Evolutionary conservation across 1,139 yeast species (phyloP), one percentile per base, ranked within the genome.

Genomic region (Sugiyamaella neomexicana): DNA sequence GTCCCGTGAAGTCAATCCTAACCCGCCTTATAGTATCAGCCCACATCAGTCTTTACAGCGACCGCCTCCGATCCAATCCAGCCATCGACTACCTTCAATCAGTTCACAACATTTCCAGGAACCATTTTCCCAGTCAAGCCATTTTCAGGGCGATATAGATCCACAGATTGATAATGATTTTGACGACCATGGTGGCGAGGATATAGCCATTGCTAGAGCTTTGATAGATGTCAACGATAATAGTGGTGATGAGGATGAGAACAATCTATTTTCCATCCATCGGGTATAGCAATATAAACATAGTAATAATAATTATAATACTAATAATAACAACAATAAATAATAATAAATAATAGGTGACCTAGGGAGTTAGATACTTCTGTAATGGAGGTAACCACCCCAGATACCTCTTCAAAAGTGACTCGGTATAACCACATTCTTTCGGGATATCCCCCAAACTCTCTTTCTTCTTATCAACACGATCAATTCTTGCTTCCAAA

Each of bases 181-280:
- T 62, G 82, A 76, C 50, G 67, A 67, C 13, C 81, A 79, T 55
- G 59, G 65, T 16, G 78, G 80, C 1, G 82, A 79, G 50, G 87
- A 82, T 60, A 80, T 82, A 36, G 86, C 82, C 53, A 83, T 83
- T 59, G 88, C 88, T 0, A 71, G 86, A 46, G 88, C 86, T 0
- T 71, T 83, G 61, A 81, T 83, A 47, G 85, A 82, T 59, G 85
- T 86, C 0, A 81, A 80, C 62, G 83, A 76, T 54, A 77, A 55
- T 38, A 56, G 62, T 8, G 62, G 59, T 17, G 63, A 54, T 5
- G 62, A 64, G 10, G 62, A 61, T 27, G 57, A 53, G 23, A 59
- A 50, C 27, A 56, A 60, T 50, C 46, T 62, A 36, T 61, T 61
- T 46, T 49, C 58, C 5, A 50, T 45, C 29, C 44, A 46, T 27